Base-by-base conservation (phyloP, 768 basidiomycete species). In the Tricholoma terreum region DNA sequence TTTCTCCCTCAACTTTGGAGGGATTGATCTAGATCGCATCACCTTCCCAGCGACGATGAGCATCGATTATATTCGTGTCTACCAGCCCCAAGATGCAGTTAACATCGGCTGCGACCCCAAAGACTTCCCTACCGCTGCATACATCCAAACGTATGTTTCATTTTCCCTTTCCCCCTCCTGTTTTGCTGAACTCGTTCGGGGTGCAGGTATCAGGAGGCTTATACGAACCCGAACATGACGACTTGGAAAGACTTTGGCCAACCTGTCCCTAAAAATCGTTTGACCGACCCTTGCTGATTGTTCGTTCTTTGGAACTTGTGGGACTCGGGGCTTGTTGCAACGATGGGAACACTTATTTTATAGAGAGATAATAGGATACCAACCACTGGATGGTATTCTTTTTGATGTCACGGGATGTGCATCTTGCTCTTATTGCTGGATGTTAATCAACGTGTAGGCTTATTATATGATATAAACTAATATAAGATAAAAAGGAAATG, bases 11-110 rank as follows among this genome's bases (percentile, higher is more conserved):
- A 84, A 81, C 64, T 91, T 91, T 68, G 89, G 86, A 14, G 75
- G 69, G 7, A 82, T 90, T 63, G 84, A 91, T 61, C 77, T 84
- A 53, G 74, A 75, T 5, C 63, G 82, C 36, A 66, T 90, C 27
- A 69, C 71, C 17, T 78, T 87, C 64, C 84, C 84, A 4, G 69
- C 80, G 8, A 77, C 74, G 24, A 86, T 94, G 88, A 75, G 75
- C 54, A 73, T 94, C 50, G 94, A 96, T 66, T 95, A 85, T 57
- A 84, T 95, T 56, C 83, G 94, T 1, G 89, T 96, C 6, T 89
- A 87, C 61, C 86, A 87, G 60, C 75, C 75, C 11, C 66, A 73
- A 48, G 71, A 79, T 58, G 65, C 72, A 4, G 67, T 75, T 35
- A 84, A 84, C 61, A 73, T 86, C 51, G 84, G 86, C 0, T 89